A percentile compares a stretch with the other conserved stretches of the same genome.
Conservation (phyloP, 352 stramenopile genomes). For the Phytopythium delawarense region DNA sequence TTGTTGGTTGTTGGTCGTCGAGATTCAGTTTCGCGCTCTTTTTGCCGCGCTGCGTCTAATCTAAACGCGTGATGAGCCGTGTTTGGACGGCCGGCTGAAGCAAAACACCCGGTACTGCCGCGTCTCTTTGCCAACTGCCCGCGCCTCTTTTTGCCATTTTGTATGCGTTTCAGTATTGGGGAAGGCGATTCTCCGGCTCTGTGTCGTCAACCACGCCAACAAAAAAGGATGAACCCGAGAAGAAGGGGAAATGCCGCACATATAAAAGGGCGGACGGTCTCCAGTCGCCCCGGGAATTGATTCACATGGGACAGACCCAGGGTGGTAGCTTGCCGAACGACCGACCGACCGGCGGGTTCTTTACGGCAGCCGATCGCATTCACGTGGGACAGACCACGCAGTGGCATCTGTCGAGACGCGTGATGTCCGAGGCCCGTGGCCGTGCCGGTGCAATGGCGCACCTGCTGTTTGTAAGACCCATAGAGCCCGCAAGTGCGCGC, state of each 20-base stretch:
- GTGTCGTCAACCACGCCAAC: no score
- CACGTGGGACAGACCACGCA: constrained; percentile 11
- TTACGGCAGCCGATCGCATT: background rate
- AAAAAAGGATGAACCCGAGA: background rate
- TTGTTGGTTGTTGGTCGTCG: background rate
- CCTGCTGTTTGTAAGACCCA: background rate
- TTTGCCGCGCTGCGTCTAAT: constrained; percentile 1
- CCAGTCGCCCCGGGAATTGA: background rate
- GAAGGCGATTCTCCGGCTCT: no score
- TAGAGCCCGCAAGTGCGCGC: background rate
- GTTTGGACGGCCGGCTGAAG: background rate
- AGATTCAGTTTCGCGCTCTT: constrained; percentile 2
- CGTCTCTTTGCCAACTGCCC: background rate
- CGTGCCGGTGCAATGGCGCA: constrained; percentile 4
- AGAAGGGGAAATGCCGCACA: no score
- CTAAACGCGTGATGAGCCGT: background rate
- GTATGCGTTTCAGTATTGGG: no score
- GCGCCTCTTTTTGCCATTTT: background rate
- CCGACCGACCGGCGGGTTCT: background rate
- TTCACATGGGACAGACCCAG: constrained; percentile 6
- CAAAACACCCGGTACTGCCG: background rate
- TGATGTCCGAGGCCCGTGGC: background rate
- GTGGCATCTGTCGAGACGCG: background rate
- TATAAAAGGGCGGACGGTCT: no score
- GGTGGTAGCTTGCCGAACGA: background rate